Base-by-base conservation (phyloP, 1,139 yeast species). In the Pichia sp. region DNA sequence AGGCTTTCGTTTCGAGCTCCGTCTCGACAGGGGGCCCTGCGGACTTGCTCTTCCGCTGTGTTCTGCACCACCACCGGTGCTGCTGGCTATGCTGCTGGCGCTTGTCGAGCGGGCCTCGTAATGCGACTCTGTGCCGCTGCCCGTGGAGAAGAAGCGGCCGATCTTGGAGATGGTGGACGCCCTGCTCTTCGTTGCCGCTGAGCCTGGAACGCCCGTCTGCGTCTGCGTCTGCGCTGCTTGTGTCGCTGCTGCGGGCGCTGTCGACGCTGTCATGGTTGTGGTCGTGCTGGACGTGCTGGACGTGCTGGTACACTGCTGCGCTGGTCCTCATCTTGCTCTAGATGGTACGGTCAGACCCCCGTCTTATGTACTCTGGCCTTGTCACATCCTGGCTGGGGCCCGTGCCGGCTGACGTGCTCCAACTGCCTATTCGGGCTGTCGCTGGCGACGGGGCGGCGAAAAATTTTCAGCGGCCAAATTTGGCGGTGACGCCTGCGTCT, bases 121-220 rank as follows among this genome's bases (percentile, higher is more conserved):
- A 5, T 26, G 16, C 39, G 25, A 42, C 39, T 9, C 28, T 21
- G 23, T 28, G 7, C 16, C 31, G 31, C 47, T 47, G 23, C 42
- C 26, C 2, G 48, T 50, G 13, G 47, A 21, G 23, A 54, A 49
- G 41, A 54, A 49, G 18, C 46, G 23, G 1, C 52, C 48, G 7
- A 54, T 26, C 37, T 54, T 52, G 2, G 48, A 47, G 12, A 53
- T 21, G 8, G 54, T 47, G 4, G 54, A 55, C 9, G 55, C 10
- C 31, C 50, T 47, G 12, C 21, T 40, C n/a, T 42, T 31, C 37
- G 37, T n/a, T 13, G 37, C 6, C 18, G 37, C 10, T 31, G 37
- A 31, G 37, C 37, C 37, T 31, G 37, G 37, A n/a, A n/a, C n/a
- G n/a, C n/a, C n/a, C n/a, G n/a, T n/a, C n/a, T 13, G 41, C 19